Base-by-base conservation (phyloP, 805 yeast species). In the Cyberlindnera euphorbiiphila region DNA sequence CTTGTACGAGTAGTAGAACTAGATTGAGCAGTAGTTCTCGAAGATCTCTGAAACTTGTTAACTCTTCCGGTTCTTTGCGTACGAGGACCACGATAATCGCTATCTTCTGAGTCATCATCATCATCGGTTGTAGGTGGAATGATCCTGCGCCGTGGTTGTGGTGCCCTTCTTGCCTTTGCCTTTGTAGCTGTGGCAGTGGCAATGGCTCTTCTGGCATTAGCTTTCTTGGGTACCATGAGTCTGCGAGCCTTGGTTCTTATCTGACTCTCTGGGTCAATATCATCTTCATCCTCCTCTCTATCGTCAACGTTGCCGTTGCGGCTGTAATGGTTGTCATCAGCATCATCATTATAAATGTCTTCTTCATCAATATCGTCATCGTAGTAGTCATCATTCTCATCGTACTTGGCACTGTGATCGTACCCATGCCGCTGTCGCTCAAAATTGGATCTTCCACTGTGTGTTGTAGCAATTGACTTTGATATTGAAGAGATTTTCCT, bases 401-500 rank as follows among this genome's bases (percentile, higher is more conserved):
- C 15, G 24, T 22, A 37, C 20, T 41, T 33, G 22, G 33, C 48
- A 27, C 43, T 51, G 6, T 13, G 18, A 11, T 19, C 14, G 24
- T 25, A 19, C 8, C 21, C 13, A 3, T 14, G 5, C 9, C n/a
- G 14, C 10, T 10, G 32, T 18, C 4, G n/a, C 17, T 5, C 13
- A 7, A 7, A 5, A 15, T 16, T 12, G n/a, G 34, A 10, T 16
- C 36, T 37, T 19, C 36, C 23, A 17, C 28, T 35, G 17, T 36
- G 37, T 15, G 25, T 37, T 8, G 47, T 21, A 3, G 52, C 56
- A 25, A 49, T 46, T n/a, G 40, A 22, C 25, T 45, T 50, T 9
- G 51, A 34, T 17, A 37, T 12, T 15, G 35, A 17, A 9, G 43
- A 39, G 13, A 29, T 36, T 12, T 13, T 9, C 20, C 16, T 32